Percentiles rank a stretch among this genome's conserved stretches.
These are phyloP conservation scores for Wickerhamiella dianesei DNA, from an alignment of 805 yeast species.

Conservation along the genomic window DNA sequence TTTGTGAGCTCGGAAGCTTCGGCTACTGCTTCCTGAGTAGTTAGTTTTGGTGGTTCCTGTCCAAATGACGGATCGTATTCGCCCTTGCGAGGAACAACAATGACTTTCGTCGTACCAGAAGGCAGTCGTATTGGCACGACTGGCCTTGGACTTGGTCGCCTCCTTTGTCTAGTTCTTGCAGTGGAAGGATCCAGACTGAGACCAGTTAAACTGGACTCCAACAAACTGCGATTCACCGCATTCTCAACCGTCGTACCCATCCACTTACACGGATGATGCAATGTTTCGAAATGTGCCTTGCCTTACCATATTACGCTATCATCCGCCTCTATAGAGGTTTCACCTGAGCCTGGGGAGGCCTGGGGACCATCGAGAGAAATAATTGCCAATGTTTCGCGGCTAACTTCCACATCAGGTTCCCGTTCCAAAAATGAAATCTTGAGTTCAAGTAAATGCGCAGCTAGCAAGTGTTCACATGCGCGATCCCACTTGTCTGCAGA, in stretches of 20 bases:
- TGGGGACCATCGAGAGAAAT: not conserved
- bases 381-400: not conserved
- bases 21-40: not conserved
- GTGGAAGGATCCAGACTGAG: too few relatives aligned
- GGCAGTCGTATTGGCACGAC: not conserved
- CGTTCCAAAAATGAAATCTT: too few relatives aligned
- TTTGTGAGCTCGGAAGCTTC: not conserved
- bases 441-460: not conserved
- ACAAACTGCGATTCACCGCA: too few relatives aligned
- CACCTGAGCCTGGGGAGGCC: too few relatives aligned
- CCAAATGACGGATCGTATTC: not conserved
- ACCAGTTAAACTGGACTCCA: too few relatives aligned
- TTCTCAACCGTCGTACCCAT: too few relatives aligned
- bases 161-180: too few relatives aligned
- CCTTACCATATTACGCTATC: not conserved
- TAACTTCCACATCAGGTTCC: not conserved
- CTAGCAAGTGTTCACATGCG: constrained; percentile 2
- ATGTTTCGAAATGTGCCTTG: too few relatives aligned
- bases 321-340: not conserved
- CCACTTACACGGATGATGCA: too few relatives aligned
- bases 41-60: not conserved
- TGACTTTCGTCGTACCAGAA: not conserved
- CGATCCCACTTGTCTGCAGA: constrained; percentile 5
- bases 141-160: too few relatives aligned
- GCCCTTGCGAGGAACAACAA: not conserved